Conservation (phyloP, 768 basidiomycete species). For the Leccinum truebloodii region DNA sequence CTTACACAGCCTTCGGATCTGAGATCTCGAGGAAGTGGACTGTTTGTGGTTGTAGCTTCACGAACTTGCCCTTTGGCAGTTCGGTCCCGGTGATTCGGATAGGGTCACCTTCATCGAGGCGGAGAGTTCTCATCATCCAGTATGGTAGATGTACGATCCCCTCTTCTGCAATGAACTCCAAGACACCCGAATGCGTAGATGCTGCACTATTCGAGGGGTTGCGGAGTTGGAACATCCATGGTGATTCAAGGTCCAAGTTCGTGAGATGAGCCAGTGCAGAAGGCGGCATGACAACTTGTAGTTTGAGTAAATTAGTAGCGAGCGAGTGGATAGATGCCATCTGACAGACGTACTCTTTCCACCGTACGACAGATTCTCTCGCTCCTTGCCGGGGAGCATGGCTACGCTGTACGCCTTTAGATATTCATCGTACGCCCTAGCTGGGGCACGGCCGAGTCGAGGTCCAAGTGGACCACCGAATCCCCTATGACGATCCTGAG, state of each 20-base stretch:
- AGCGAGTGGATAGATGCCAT: slow-evolving; percentile 12
- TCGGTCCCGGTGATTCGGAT: slow-evolving; percentile 89
- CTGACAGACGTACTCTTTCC: slow-evolving; percentile 82
- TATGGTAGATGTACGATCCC: slow-evolving; percentile 93
- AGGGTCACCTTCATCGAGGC: slow-evolving; percentile 91
- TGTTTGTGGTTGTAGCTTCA: slow-evolving; percentile 96
- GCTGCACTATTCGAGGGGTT: slow-evolving; percentile 83
- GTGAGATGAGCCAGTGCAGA: slow-evolving; percentile 90
- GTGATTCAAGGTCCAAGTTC: slow-evolving; percentile 81
- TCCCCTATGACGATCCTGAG: slow-evolving; percentile 40
- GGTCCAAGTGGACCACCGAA: slow-evolving; percentile 53
- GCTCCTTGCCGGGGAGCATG: slow-evolving; percentile 83
- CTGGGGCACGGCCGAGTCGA: slow-evolving; percentile 49
- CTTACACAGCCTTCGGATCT: slow-evolving; percentile 94
- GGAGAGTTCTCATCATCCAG: slow-evolving; percentile 99
- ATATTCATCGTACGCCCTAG: slow-evolving; percentile 87
- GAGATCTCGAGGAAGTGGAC: slow-evolving; percentile 96
- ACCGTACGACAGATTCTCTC: slow-evolving; percentile 93
- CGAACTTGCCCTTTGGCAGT: slow-evolving; percentile 89
- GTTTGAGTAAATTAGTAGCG: slow-evolving; percentile 8
- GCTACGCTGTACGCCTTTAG: slow-evolving; percentile 94
- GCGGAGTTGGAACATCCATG: slow-evolving; percentile 96
- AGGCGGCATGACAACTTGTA: slow-evolving; percentile 92
- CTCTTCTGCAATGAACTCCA: slow-evolving; percentile 98
- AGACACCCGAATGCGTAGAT: slow-evolving; percentile 94